These are phyloP conservation scores for Debaryomyces fabryi DNA, from an alignment of 1,139 yeast genomes.

Conservation along the genomic window DNA sequence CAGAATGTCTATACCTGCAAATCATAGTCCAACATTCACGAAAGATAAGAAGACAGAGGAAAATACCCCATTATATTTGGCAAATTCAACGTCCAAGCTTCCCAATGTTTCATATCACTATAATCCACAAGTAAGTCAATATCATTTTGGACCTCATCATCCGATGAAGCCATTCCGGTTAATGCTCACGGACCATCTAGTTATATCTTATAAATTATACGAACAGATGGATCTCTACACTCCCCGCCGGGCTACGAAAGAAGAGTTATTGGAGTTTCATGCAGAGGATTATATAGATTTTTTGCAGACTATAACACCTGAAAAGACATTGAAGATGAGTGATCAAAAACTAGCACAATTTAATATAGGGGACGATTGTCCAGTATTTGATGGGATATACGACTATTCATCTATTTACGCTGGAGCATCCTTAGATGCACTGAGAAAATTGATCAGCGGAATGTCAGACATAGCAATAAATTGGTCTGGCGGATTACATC, in stretches of 20 bases:
- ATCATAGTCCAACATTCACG: slow-evolving; percentile 40
- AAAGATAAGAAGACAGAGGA: slow-evolving; percentile 60
- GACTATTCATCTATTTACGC: slow-evolving; percentile 86
- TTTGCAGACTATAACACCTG: slow-evolving; percentile 80
- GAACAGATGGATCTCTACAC: slow-evolving; percentile 88
- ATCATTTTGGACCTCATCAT: slow-evolving; percentile 89
- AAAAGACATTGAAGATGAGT: slow-evolving; percentile 61
- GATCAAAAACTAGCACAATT: slow-evolving; percentile 66
- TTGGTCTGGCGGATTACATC: slow-evolving; percentile 97
- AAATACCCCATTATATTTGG: slow-evolving; percentile 62
- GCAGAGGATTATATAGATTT: slow-evolving; percentile 87
- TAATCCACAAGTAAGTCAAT: slow-evolving; percentile 78
- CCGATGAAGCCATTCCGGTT: slow-evolving; percentile 99
- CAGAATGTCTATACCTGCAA: slow-evolving; percentile 20
- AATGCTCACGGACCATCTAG: slow-evolving; percentile 91
- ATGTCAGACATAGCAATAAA: slow-evolving; percentile 95
- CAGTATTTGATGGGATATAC: slow-evolving; percentile 92
- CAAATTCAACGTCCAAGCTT: slow-evolving; percentile 30
- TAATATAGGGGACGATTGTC: slow-evolving; percentile 97
- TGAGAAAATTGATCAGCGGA: slow-evolving; percentile 78
- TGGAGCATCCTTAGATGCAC: slow-evolving; percentile 93
- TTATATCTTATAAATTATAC: slow-evolving; percentile 80
- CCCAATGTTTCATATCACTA: slow-evolving; percentile 83
- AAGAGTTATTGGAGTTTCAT: slow-evolving; percentile 80
- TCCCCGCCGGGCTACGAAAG: slow-evolving; percentile 79